A percentile compares a stretch with the other conserved stretches of the same genome.
Conservation (phyloP, 2,329 filamentous ascomycete genomes). For the Alternaria sp. region DNA sequence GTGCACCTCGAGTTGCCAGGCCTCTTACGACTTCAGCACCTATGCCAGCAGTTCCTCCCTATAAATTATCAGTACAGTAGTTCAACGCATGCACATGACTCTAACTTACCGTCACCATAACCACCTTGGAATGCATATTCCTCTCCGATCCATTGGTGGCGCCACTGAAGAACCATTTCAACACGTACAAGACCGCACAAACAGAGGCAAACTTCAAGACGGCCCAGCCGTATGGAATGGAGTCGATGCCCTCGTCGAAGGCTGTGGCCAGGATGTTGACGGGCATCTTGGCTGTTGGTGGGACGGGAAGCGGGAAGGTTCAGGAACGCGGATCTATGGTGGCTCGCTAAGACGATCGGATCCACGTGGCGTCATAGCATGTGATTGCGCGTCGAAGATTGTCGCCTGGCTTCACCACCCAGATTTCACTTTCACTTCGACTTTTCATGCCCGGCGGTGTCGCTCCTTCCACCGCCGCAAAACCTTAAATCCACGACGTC, state of each 20-base stretch:
- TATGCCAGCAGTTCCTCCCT: slow-evolving; percentile 91
- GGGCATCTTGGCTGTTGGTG: slow-evolving; percentile 59
- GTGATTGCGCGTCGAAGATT: slow-evolving; percentile 28
- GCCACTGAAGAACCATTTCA: slow-evolving; percentile 82
- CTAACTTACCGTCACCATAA: slow-evolving; percentile 79
- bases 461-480: slow-evolving; percentile 16
- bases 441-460: slow-evolving; percentile 4
- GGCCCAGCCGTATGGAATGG: slow-evolving; percentile 61
- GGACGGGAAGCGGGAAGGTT: slow-evolving; percentile 23
- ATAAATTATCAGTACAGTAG: slow-evolving; percentile 18
- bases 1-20: slow-evolving; percentile 82
- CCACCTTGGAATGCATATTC: slow-evolving; percentile 89
- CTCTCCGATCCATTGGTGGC: slow-evolving; percentile 76
- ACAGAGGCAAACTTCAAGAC: slow-evolving; percentile 61
- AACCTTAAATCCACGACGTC: background rate
- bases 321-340: slow-evolving; percentile 32
- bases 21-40: slow-evolving; percentile 77
- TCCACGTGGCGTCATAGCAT: slow-evolving; percentile 41
- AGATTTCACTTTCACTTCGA: background rate
- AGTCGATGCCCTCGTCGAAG: slow-evolving; percentile 60
- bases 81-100: background rate
- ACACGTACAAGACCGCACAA: slow-evolving; percentile 58
- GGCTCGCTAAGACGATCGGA: slow-evolving; percentile 28
- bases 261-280: slow-evolving; percentile 64
- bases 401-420: slow-evolving; percentile 16